phyloP scores from a whole-genome alignment of 2,329 filamentous ascomycete genomes.

The Tolypocladium guangdongense region DNA sequence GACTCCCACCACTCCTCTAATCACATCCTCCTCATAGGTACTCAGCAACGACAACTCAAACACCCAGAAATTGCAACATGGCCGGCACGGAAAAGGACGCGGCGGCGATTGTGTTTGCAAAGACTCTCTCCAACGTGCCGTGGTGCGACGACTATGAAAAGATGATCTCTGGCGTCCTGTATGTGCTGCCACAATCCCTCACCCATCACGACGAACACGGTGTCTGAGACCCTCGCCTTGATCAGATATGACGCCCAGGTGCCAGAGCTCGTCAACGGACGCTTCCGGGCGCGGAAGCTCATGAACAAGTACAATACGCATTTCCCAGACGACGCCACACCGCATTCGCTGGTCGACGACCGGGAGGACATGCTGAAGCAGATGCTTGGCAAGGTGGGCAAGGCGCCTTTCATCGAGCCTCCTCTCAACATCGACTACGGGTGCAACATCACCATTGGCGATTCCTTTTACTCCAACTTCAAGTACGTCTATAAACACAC shows the following conservation, averaged over 20 bases:
- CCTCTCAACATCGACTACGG: constrained; percentile 55
- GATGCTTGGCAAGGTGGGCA: constrained; percentile 38
- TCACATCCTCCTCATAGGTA: not conserved
- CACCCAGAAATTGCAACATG: constrained; percentile 8
- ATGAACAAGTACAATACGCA: constrained; percentile 48
- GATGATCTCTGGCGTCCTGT: constrained; percentile 55
- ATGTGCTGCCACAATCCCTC: constrained; percentile 8
- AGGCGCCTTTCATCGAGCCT: constrained; percentile 46
- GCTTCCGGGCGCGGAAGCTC: constrained; percentile 42
- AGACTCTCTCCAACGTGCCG: constrained; percentile 37
- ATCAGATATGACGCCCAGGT: constrained; percentile 37
- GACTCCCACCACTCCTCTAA: not conserved
- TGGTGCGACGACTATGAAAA: constrained; percentile 52
- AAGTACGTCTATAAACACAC: constrained; percentile 11
- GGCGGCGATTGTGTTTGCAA: constrained; percentile 32
- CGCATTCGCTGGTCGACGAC: constrained; percentile 25
- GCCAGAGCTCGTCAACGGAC: constrained; percentile 36
- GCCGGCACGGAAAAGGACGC: constrained; percentile 25
- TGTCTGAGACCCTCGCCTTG: not conserved
- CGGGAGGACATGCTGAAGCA: constrained; percentile 35
- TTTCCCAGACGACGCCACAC: constrained; percentile 36
- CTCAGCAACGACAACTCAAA: not conserved
- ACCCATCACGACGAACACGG: not conserved
- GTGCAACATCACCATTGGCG: constrained; percentile 50
- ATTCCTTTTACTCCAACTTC: constrained; percentile 51